These are phyloP conservation scores for Periconia digitata DNA, from an alignment of 2,329 filamentous ascomycete species.

Conservation along the genomic window DNA sequence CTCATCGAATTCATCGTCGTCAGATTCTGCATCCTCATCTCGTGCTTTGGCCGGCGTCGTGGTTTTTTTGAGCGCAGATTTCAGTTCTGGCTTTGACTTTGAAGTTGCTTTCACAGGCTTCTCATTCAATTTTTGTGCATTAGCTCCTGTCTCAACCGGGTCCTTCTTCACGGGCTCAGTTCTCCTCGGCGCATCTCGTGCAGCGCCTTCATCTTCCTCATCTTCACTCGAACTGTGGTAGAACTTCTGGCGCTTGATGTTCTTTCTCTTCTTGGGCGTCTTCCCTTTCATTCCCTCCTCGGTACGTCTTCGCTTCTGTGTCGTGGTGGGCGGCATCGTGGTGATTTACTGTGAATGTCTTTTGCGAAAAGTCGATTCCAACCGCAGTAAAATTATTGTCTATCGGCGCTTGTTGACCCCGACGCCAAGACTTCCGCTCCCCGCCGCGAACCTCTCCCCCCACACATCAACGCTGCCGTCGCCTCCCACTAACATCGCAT, in stretches of 20 bases:
- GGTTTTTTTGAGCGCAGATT: slow-evolving; percentile 28
- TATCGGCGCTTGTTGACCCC: slow-evolving; percentile 28
- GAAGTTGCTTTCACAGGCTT: slow-evolving; percentile 13
- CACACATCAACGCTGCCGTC: slow-evolving; percentile 8
- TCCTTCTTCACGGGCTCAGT: slow-evolving; percentile 53
- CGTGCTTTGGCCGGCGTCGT: slow-evolving; percentile 10
- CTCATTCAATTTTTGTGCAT: slow-evolving; percentile 2
- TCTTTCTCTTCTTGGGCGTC: slow-evolving; percentile 56
- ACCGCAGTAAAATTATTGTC: slow-evolving; percentile 20
- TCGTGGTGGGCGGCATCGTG: slow-evolving; percentile 44
- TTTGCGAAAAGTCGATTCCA: slow-evolving; percentile 13
- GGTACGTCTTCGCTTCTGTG: slow-evolving; percentile 59
- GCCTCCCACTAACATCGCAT: slow-evolving; percentile 6
- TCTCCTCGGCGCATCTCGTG: slow-evolving; percentile 32
- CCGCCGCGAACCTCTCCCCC: slow-evolving; percentile 10
- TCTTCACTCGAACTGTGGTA: slow-evolving; percentile 68
- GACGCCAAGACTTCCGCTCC: slow-evolving; percentile 28
- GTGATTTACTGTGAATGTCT: slow-evolving; percentile 10
- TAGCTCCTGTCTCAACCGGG: slow-evolving; percentile 42
- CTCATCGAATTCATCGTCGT: slow-evolving; percentile 42
- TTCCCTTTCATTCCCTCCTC: slow-evolving; percentile 61
- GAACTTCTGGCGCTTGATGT: slow-evolving; percentile 62
- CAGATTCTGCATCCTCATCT: slow-evolving; percentile 22
- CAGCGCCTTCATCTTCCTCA: slow-evolving; percentile 40
- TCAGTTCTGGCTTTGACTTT: slow-evolving; percentile 23